Evolutionary conservation across 2,329 filamentous ascomycete genomes (phyloP), one percentile per base, ranked within the genome.

Genomic region (Colletotrichum musae): DNA sequence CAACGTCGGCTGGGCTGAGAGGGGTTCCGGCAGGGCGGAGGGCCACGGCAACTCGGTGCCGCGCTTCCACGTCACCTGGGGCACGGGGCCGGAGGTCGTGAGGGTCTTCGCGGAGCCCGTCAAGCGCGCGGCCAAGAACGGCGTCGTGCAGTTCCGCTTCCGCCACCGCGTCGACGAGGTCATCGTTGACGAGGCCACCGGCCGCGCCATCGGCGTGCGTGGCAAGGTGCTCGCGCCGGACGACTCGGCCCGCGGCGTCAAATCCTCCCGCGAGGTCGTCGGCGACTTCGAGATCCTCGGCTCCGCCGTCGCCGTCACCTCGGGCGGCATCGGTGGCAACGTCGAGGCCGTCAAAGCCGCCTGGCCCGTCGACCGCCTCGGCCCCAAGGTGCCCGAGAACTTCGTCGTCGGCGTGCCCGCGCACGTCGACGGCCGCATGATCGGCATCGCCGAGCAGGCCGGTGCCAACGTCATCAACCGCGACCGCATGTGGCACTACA

Each of bases 401-500:
- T 89, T 91, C 71, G 87, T 91, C 50, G 75, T 89, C 15, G 89
- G 89, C 7, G 89, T 91, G 3, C 89, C 89, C 0, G 87, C 87
- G 0, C 88, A 91, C 71, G 89, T 91, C n/a, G 89, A 91, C 71
- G 89, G 89, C 2, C 85, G 88, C 60, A 90, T 90, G 87, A 85
- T 91, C 52, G 84, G 79, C 43, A 89, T 91, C 58, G 77, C 87
- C 2, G 84, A 89, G 75, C 61, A 74, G 1, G 83, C 80, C 1
- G 89, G 89, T 9, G 89, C 86, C 1, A 80, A 83, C 66, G 74
- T 90, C 68, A 82, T 91, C 79, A 91, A 91, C 77, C 83, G 85
- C 57, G 89, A 91, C 73, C 81, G 89, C 51, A 90, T 91, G 88
- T 91, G 89, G 89, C 88, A 91, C 75, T 91, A 91, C 74, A 90